Conservation (phyloP, 1,284 basidiomycete genomes). For the Rhodofomes roseus region DNA sequence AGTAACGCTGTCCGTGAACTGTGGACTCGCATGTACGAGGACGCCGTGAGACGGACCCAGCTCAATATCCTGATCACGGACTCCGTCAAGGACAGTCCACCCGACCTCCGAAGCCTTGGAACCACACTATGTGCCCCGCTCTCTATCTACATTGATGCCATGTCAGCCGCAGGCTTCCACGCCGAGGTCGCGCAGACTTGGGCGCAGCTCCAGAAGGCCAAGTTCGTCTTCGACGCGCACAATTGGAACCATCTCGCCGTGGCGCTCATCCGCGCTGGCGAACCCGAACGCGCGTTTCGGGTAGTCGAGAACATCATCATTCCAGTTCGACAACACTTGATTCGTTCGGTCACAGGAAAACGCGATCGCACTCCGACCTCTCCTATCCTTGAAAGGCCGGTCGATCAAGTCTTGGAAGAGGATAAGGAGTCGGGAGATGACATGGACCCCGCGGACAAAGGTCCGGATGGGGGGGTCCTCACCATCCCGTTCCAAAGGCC, state of each 20-base stretch:
- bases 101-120: constrained; percentile 32
- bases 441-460: neutral
- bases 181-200: constrained; percentile 66
- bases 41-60: constrained; percentile 42
- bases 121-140: constrained; percentile 76
- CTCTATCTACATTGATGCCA: constrained; percentile 79
- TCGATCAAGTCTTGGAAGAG: neutral
- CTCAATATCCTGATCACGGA: constrained; percentile 32
- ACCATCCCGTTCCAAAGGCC: constrained; percentile 28
- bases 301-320: constrained; percentile 80
- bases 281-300: constrained; percentile 80
- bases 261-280: constrained; percentile 76
- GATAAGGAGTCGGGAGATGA: neutral
- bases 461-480: neutral
- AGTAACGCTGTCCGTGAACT: constrained; percentile 53
- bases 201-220: constrained; percentile 59
- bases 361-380: constrained; percentile 39
- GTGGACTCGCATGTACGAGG: constrained; percentile 70
- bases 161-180: constrained; percentile 67
- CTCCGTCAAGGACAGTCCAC: constrained; percentile 11
- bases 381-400: constrained; percentile 33
- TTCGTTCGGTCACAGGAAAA: constrained; percentile 12
- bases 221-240: constrained; percentile 83
- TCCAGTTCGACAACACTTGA: constrained; percentile 46
- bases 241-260: constrained; percentile 91